Base-by-base conservation (phyloP, 805 yeast species). In the Zygotorulaspora danielsina region DNA sequence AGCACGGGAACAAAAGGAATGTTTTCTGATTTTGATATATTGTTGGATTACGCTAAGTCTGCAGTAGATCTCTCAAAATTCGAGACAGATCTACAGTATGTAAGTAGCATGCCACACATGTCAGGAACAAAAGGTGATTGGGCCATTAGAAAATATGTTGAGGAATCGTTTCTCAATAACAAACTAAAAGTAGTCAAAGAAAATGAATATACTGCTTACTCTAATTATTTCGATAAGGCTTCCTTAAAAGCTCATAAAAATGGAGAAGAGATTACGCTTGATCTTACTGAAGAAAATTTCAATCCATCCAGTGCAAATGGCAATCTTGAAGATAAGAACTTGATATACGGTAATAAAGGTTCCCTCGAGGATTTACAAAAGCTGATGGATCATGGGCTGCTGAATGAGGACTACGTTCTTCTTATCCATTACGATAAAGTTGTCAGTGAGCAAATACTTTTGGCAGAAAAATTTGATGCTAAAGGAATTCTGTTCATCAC, bases 71-170 rank as follows among this genome's bases (percentile, higher is more conserved):
- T 69, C 5, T 71, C 74, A 17, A 60, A 75, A 16, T 67, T 90
- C 60, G 79, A 79, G 51, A 79, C 76, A 32, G 78, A 80, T 46
- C 54, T 83, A 41, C 83, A 84, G 49, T 85, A 84, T 51, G 56
- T 87, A 17, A 78, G 89, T 19, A 74, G 84, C 6, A 77, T 87
- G 78, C 87, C 95, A 2, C 97, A 88, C 57, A 63, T 82, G 48
- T 78, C 96, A 0, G 97, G 97, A 3, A 81, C 97, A 2, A 75
- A 78, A 11, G 97, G 95, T 13, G 96, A 87, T 59, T 61, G 78
- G 43, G 73, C 90, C 0, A 63, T 88, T 25, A 80, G 87, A 2
- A 69, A 73, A 42, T 87, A 81, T 55, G 67, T 89, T 11, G 70
- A 76, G 44, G 73, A 73, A 17, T 74, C 75, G 34, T 76, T 84